phyloP scores from a whole-genome alignment of 225 moss, liverwort and hornwort genomes.

The Pseudoscleropodium purum region DNA sequence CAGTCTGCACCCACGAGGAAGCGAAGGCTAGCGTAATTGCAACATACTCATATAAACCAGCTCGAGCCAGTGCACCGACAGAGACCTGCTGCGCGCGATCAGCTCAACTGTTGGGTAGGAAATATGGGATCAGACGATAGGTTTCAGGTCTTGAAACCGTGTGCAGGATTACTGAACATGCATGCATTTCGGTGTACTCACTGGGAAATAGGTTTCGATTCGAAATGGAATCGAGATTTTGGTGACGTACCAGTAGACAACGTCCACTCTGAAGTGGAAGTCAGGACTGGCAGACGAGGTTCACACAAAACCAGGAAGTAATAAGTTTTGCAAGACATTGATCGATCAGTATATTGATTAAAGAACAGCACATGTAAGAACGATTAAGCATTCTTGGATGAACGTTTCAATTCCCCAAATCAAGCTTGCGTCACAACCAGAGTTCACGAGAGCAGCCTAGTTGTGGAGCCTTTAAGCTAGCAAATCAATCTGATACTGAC shows the following conservation, averaged over 20 bases:
- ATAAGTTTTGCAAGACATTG: background rate
- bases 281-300: background rate
- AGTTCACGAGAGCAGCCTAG: background rate
- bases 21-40: background rate
- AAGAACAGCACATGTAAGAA: background rate
- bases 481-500: background rate
- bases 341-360: background rate
- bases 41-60: background rate
- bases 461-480: background rate
- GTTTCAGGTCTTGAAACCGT: too few relatives aligned
- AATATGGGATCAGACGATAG: background rate
- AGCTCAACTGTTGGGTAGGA: background rate
- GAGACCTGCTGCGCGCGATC: background rate
- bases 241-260: background rate
- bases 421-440: background rate
- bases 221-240: background rate
- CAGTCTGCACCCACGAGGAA: background rate
- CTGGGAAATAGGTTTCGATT: background rate
- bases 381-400: background rate
- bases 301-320: background rate
- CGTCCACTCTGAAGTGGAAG: background rate
- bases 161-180: background rate
- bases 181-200: background rate
- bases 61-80: background rate
- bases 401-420: background rate